Evolutionary conservation across 306 rosid genomes (phyloP).

Genomic region (Vicia sativa): DNA sequence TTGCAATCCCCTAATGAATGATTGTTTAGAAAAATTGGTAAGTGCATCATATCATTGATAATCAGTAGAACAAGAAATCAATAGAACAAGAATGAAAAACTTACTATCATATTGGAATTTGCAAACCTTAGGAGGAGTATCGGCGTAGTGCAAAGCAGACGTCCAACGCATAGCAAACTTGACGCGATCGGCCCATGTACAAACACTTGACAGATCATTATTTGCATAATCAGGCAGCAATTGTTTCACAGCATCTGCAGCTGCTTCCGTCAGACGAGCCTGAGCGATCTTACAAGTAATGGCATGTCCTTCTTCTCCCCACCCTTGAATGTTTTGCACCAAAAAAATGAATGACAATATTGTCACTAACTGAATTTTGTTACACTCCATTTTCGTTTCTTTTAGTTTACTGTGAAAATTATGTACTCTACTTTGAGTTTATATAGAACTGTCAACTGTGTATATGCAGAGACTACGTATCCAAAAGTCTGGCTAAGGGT

Average conservation of each 20-base stretch:
- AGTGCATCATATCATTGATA: not conserved
- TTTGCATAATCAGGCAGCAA: constrained; percentile 63
- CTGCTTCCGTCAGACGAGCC: constrained; percentile 66
- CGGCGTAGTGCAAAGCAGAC: constrained; percentile 64
- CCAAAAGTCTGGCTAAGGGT: no score
- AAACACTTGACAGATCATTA: constrained; percentile 60
- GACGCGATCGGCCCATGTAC: constrained; percentile 80
- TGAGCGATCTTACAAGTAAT: constrained; percentile 72
- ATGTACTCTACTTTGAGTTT: not conserved
- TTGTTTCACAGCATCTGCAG: constrained; percentile 63
- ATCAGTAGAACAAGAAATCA: no score
- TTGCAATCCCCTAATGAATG: constrained; percentile 82
- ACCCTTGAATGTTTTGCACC: constrained; percentile 55
- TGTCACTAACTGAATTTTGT: constrained; percentile 30
- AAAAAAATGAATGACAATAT: constrained; percentile 46
- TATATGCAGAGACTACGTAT: no score
- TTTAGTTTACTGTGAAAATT: constrained; percentile 2
- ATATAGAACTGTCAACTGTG: not conserved
- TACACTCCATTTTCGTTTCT: constrained; percentile 33
- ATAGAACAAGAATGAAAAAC: constrained; percentile 32
- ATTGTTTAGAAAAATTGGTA: constrained; percentile 14
- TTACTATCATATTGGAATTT: constrained; percentile 57
- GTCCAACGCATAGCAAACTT: constrained; percentile 74
- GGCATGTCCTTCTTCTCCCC: constrained; percentile 79
- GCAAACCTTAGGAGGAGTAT: constrained; percentile 76